phyloP scores from a whole-genome alignment of 2,329 filamentous ascomycete species.

The Thielaviopsis musarum region DNA sequence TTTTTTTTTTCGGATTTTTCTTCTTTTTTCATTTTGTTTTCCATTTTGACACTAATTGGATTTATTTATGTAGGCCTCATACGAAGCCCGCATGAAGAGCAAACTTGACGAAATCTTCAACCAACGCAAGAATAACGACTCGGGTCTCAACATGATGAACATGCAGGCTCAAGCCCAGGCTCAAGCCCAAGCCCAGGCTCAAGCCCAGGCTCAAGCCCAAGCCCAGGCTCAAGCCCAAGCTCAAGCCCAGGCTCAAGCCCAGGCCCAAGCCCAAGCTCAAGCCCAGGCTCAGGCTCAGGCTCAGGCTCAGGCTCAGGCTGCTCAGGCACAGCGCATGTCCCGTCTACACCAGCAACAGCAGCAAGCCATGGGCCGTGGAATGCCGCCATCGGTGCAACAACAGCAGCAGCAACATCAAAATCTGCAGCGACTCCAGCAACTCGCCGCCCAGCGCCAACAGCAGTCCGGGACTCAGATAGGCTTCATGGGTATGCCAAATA shows the following conservation, averaged over 20 bases:
- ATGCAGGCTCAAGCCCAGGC: neutral
- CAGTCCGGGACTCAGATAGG: constrained; percentile 12
- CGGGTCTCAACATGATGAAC: constrained; percentile 21
- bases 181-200: neutral
- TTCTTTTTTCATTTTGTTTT: too few relatives aligned
- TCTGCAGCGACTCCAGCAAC: constrained; percentile 15
- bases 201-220: constrained; percentile 4
- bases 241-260: neutral
- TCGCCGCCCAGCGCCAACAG: too few relatives aligned
- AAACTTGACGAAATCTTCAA: constrained; percentile 33
- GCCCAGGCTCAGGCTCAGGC: constrained; percentile 2
- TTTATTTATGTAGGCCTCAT: constrained; percentile 24
- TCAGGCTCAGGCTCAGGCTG: neutral
- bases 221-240: neutral
- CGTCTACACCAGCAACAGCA: neutral
- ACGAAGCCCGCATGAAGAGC: constrained; percentile 30
- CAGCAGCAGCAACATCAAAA: constrained; percentile 22
- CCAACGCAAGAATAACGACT: constrained; percentile 33
- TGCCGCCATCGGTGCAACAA: constrained; percentile 10
- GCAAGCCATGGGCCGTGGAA: constrained; percentile 17
- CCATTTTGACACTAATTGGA: too few relatives aligned
- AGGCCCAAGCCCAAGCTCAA: constrained; percentile 2
- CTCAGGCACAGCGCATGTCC: neutral
- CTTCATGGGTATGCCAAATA: neutral
- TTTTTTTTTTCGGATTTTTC: neutral